A percentile compares a stretch with the other conserved stretches of the same genome.
phyloP scores from a whole-genome alignment of 192 early-diverging fungal genomes.

The Dissophora globulifera region DNA sequence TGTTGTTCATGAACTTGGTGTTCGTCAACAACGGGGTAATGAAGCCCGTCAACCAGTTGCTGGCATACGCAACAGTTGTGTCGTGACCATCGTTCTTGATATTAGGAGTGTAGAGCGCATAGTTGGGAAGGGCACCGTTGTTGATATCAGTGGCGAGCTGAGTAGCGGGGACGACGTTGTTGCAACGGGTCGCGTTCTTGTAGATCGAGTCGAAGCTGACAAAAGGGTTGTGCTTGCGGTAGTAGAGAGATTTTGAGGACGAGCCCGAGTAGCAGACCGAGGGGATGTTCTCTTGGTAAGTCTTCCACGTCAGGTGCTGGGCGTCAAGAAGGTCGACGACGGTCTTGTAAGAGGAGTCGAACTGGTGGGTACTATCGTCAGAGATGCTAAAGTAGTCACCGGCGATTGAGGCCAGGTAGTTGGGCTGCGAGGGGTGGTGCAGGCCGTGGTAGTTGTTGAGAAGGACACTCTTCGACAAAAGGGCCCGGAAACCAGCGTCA shows the following conservation, averaged over 20 bases:
- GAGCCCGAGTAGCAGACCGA: conserved; percentile 52
- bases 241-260: conserved; percentile 51
- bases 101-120: conserved; percentile 64
- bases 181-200: conserved; percentile 65
- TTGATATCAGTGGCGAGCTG: conserved; percentile 67
- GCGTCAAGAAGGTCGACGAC: conserved; percentile 66
- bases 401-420: conserved; percentile 72
- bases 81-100: conserved; percentile 66
- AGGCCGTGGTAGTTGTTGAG: conserved; percentile 69
- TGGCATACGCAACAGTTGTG: conserved; percentile 58
- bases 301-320: conserved; percentile 67
- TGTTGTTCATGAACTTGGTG: conserved; percentile 56
- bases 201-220: conserved; percentile 65
- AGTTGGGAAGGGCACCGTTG: conserved; percentile 14
- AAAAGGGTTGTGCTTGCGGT: conserved; percentile 83
- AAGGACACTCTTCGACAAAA: conserved; percentile 49
- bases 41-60: conserved; percentile 67
- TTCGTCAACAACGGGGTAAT: conserved; percentile 60
- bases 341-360: conserved; percentile 52
- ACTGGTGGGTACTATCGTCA: conserved; percentile 56
- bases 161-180: conserved; percentile 64
- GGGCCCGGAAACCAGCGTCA: conserved; percentile 5
- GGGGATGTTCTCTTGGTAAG: conserved; percentile 72
- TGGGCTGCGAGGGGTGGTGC: conserved; percentile 76
- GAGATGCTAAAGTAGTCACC: conserved; percentile 59